Evolutionary conservation across 1,139 yeast genomes (phyloP).

Genomic region (Hyphopichia fennica): DNA sequence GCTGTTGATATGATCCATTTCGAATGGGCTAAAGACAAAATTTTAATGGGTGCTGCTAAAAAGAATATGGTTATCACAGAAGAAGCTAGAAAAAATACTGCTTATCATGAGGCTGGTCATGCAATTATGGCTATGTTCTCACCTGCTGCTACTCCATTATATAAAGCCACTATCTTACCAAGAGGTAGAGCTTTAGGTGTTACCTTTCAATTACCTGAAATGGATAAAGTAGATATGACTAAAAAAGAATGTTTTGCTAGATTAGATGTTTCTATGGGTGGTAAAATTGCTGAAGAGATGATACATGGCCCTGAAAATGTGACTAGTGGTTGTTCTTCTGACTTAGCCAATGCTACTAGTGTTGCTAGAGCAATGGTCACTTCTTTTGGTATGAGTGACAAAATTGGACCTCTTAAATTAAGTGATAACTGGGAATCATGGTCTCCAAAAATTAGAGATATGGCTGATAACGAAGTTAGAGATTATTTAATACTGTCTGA

Average conservation of each 20-base stretch:
- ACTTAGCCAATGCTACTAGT: constrained; percentile 82
- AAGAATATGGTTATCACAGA: constrained; percentile 97
- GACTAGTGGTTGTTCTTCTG: constrained; percentile 93
- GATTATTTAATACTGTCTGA: constrained; percentile 73
- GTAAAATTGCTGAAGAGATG: constrained; percentile 94
- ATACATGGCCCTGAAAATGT: constrained; percentile 89
- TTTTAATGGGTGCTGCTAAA: constrained; percentile 96
- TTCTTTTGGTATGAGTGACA: constrained; percentile 93
- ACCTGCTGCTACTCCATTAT: constrained; percentile 92
- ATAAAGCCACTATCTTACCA: constrained; percentile 95
- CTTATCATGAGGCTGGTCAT: constrained; percentile 99
- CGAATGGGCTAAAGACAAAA: constrained; percentile 99
- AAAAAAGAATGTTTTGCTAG: constrained; percentile 87
- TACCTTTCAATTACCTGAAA: constrained; percentile 95
- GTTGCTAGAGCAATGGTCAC: constrained; percentile 98
- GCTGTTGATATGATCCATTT: constrained; percentile 89
- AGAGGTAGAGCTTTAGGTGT: constrained; percentile 96
- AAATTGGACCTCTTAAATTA: constrained; percentile 87
- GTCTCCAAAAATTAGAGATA: constrained; percentile 84
- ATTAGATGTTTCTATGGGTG: constrained; percentile 98
- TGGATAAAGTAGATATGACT: constrained; percentile 95
- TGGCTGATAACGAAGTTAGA: constrained; percentile 92
- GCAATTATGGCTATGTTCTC: constrained; percentile 97
- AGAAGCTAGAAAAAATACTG: constrained; percentile 89
- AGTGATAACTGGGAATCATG: constrained; percentile 91